Base-by-base conservation (phyloP, 1,284 basidiomycete species). In the Microbotryomycetes sp. region DNA sequence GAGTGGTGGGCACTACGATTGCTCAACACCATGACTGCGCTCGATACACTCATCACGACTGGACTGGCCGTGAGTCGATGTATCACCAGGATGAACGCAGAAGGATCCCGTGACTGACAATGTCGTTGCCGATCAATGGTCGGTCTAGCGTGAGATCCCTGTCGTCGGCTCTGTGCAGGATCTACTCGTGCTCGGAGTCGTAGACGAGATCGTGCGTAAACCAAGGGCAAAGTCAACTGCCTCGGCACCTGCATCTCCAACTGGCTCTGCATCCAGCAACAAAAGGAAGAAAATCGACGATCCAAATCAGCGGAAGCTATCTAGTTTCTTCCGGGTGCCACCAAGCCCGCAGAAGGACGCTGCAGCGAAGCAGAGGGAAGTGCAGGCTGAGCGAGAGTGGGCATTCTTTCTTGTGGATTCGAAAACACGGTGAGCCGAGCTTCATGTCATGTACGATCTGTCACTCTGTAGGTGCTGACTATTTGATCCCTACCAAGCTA, bases 131-230 rank as follows among this genome's bases (percentile, higher is more conserved):
- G 4, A n/a, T 15, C n/a, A n/a, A 3, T 4, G 4, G 1, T 3
- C 1, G 1, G n/a, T 19, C 6, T 23, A 67, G 58, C 60, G 67
- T 1, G 66, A 69, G 26, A 54, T 67, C 4, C 69, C 67, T 0
- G 62, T 71, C 15, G 61, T 66, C 26, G 70, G 69, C 1, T 70
- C 64, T 36, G 58, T 71, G 6, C 32, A 55, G 3, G 62, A 58
- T 16, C 53, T 63, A 12, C 63, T 71, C 54, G 67, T 71, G 36
- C 64, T 67, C n/a, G 70, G 70, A 48, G 65, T 71, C 25, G 66
- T 70, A 42, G 70, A 71, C 58, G 69, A 71, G 54, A 62, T 71
- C 45, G 67, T 67, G 45, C 62, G 66, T 0, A 29, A 46, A 26
- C 59, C 55, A 57, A 32, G 46, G 31, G 42, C 26, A 53, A 30